phyloP scores from a whole-genome alignment of 192 early-diverging fungal genomes.

The Backusella tuberculispora region DNA sequence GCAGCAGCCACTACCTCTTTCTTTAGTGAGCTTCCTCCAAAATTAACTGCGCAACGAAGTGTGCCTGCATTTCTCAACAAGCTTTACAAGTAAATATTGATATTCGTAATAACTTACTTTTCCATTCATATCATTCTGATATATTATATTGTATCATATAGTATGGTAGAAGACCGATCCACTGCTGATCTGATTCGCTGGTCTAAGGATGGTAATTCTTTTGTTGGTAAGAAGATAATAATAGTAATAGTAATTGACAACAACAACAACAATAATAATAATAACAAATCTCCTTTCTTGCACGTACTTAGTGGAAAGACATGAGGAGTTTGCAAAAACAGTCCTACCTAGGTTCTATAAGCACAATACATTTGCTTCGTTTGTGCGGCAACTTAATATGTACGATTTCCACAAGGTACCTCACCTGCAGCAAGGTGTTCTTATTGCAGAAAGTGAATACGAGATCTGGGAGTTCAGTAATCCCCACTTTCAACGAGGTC shows the following conservation, averaged over 20 bases:
- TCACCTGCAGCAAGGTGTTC: conserved; percentile 89
- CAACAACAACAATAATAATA: background rate
- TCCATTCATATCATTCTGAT: background rate
- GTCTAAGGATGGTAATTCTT: conserved; percentile 89
- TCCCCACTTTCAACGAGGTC: conserved; percentile 84
- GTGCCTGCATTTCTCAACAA: conserved; percentile 95
- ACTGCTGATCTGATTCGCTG: conserved; percentile 89
- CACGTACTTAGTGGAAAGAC: conserved; percentile 51
- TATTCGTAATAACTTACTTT: background rate
- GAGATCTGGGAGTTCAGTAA: conserved; percentile 95
- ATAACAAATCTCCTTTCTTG: background rate
- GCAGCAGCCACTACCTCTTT: background rate
- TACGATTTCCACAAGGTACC: conserved; percentile 98
- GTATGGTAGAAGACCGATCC: conserved; percentile 87
- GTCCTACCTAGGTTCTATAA: conserved; percentile 89
- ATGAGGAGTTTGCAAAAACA: conserved; percentile 81
- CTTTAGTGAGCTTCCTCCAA: background rate
- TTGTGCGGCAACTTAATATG: conserved; percentile 93
- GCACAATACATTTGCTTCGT: conserved; percentile 89
- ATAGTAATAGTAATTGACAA: background rate
- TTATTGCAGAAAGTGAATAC: conserved; percentile 71
- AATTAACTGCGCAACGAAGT: conserved; percentile 28
- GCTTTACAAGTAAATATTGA: conserved; percentile 74
- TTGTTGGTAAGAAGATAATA: conserved; percentile 56
- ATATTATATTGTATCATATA: conserved; percentile 32